These are phyloP conservation scores for Monosporascus sp. DNA, from an alignment of 2,329 filamentous ascomycete genomes.

Conservation along the genomic window DNA sequence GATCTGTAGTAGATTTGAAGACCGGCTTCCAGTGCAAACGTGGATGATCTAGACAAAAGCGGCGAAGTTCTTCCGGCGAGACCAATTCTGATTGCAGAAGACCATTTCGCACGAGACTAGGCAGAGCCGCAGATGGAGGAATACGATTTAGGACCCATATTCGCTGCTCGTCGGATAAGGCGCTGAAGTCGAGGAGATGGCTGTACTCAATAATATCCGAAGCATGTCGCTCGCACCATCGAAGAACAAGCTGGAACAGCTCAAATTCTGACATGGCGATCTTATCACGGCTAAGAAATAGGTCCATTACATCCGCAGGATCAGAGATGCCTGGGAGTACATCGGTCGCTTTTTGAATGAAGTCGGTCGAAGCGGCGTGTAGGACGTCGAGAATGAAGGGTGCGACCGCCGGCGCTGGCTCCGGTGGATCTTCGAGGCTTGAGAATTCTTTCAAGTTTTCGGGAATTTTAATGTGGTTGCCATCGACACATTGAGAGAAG, in stretches of 20 bases:
- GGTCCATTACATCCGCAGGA: slow-evolving; percentile 20
- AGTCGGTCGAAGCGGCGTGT: slow-evolving; percentile 22
- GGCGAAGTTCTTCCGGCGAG: slow-evolving; percentile 21
- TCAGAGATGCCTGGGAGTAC: no score
- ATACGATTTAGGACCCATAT: slow-evolving; percentile 30
- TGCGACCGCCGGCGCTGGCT: slow-evolving; percentile 9
- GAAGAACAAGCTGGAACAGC: slow-evolving; percentile 25
- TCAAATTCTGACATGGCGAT: slow-evolving; percentile 34
- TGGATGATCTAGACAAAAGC: slow-evolving; percentile 28
- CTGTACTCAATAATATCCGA: slow-evolving; percentile 21
- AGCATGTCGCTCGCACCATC: slow-evolving; percentile 29
- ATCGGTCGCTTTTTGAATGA: slow-evolving; percentile 1
- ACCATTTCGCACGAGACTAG: slow-evolving; percentile 30
- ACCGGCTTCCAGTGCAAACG: slow-evolving; percentile 33
- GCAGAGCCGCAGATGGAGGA: slow-evolving; percentile 19
- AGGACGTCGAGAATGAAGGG: slow-evolving; percentile 33
- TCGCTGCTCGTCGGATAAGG: slow-evolving; percentile 28
- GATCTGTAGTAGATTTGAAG: slow-evolving; percentile 27
- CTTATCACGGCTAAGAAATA: slow-evolving; percentile 28
- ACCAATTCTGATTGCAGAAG: slow-evolving; percentile 31
- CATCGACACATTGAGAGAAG: slow-evolving; percentile 37
- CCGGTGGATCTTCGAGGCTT: slow-evolving; percentile 26
- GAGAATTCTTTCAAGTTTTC: neutral
- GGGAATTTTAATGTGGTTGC: slow-evolving; percentile 33
- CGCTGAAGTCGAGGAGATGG: slow-evolving; percentile 27